phyloP scores from a whole-genome alignment of 2,329 filamentous ascomycete species.

The Ascochyta viciae-villosae region DNA sequence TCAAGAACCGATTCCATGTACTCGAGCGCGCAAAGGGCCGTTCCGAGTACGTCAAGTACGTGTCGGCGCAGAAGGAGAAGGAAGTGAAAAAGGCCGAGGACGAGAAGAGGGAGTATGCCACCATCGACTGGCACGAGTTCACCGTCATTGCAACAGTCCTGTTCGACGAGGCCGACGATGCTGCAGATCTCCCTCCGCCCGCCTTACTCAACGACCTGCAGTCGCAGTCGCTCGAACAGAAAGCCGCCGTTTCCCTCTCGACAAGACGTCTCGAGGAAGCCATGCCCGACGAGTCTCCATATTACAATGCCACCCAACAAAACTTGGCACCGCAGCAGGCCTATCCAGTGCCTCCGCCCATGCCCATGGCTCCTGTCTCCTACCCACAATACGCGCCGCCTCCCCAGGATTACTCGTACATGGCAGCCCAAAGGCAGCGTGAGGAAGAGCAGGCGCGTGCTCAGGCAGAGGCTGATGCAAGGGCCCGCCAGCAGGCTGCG shows the following conservation, averaged over 20 bases:
- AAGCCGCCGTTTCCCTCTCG: slow-evolving; percentile 86
- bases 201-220: slow-evolving; percentile 91
- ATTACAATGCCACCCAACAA: slow-evolving; percentile 47
- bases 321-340: slow-evolving; percentile 37
- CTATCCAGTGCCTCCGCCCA: slow-evolving; percentile 37
- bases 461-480: slow-evolving; percentile 62
- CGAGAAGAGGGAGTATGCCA: slow-evolving; percentile 76
- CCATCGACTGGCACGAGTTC: slow-evolving; percentile 98
- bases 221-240: slow-evolving; percentile 92
- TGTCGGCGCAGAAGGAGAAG: slow-evolving; percentile 84
- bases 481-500: slow-evolving; percentile 80
- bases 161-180: slow-evolving; percentile 88
- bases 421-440: slow-evolving; percentile 43
- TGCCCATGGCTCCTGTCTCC: slow-evolving; percentile 30
- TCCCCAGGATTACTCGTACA: slow-evolving; percentile 37
- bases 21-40: slow-evolving; percentile 82
- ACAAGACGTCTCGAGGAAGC: slow-evolving; percentile 92
- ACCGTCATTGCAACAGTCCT: slow-evolving; percentile 93
- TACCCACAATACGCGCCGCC: slow-evolving; percentile 38
- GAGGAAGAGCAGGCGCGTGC: slow-evolving; percentile 51
- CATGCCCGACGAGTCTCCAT: slow-evolving; percentile 75
- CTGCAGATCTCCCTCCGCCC: slow-evolving; percentile 83
- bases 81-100: slow-evolving; percentile 88
- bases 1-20: slow-evolving; percentile 80
- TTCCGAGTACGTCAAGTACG: slow-evolving; percentile 84